Base-by-base conservation (phyloP, 306 rosid genomes). In the Sechiopsis laciniata region DNA sequence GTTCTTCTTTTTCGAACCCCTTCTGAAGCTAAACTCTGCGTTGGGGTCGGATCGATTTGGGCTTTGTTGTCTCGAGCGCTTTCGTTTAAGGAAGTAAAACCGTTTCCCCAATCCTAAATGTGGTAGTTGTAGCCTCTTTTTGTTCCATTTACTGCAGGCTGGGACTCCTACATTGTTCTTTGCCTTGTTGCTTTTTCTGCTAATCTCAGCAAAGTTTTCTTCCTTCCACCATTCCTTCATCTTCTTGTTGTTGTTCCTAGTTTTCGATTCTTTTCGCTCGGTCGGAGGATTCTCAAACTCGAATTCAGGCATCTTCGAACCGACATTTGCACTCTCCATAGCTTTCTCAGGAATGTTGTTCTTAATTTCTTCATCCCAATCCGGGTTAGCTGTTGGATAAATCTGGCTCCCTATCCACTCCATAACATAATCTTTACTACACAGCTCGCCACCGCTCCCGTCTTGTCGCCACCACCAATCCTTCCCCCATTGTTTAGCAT, bases 381-480 rank as follows among this genome's bases (percentile, higher is more conserved):
- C 87, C 17, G 94, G 83, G 65, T 88, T 93, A 17, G 84, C 48
- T 21, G 96, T 82, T 24, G 97, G 91, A 81, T 90, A 82, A 84
- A 93, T 93, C 78, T 93, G 98, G 84, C 94, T 93, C 71, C 98
- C 98, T 69, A 94, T 88, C 98, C 98, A 94, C 79, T 94, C 97
- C 82, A 75, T 90, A 68, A 94, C 98, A 74, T 90, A 94, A 81
- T 90, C 97, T 83, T 87, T 94, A 76, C 96, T 94, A 11, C 92
- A 88, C 71, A 87, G 40, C 72, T 94, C 45, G 45, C 45, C 97
- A 55, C 81, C 94, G 76, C 88, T 85, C 56, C 93, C 98, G 74
- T 90, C 97, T 60, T 94, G 98, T 71, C 78, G 88, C 98, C 97
- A 94, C 98, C 97, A 90, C 98, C 98, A 94, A 67, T 89, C 97